phyloP scores from a whole-genome alignment of 192 early-diverging fungal species.

The Linnemannia exigua region DNA sequence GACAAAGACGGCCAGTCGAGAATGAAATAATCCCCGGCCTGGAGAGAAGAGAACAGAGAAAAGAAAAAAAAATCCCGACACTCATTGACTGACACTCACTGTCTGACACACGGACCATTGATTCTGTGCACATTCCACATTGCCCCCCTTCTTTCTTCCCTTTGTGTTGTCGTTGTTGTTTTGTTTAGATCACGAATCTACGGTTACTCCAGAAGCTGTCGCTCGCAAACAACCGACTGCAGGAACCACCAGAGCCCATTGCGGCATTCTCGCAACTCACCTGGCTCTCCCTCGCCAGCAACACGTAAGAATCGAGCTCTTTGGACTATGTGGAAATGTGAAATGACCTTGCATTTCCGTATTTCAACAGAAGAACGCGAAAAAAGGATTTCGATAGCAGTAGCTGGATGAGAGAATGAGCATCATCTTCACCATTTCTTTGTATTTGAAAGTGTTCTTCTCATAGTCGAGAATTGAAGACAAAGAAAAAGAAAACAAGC shows the following conservation, averaged over 20 bases:
- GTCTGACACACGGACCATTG: background rate
- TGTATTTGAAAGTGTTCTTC: background rate
- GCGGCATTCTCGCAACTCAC: slow-evolving; percentile 56
- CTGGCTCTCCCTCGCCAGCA: slow-evolving; percentile 60
- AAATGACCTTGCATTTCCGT: background rate
- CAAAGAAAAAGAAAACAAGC: background rate
- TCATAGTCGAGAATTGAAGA: background rate
- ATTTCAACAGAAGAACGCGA: background rate
- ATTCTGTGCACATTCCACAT: background rate
- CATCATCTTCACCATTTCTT: background rate
- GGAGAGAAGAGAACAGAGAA: background rate
- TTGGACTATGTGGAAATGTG: background rate
- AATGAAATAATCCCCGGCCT: background rate
- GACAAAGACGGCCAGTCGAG: background rate
- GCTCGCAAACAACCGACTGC: slow-evolving; percentile 56
- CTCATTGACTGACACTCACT: too few species aligned
- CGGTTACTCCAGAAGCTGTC: slow-evolving; percentile 55
- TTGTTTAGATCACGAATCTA: slow-evolving; percentile 44
- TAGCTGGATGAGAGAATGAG: background rate
- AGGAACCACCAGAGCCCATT: slow-evolving; percentile 55
- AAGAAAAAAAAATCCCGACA: background rate
- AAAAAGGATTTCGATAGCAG: background rate
- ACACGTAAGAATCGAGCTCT: slow-evolving; percentile 32
- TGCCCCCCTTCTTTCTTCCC: background rate
- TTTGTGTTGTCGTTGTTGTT: background rate